phyloP scores from a whole-genome alignment of 305 asterid genomes.

The Fraxinus baroniana region DNA sequence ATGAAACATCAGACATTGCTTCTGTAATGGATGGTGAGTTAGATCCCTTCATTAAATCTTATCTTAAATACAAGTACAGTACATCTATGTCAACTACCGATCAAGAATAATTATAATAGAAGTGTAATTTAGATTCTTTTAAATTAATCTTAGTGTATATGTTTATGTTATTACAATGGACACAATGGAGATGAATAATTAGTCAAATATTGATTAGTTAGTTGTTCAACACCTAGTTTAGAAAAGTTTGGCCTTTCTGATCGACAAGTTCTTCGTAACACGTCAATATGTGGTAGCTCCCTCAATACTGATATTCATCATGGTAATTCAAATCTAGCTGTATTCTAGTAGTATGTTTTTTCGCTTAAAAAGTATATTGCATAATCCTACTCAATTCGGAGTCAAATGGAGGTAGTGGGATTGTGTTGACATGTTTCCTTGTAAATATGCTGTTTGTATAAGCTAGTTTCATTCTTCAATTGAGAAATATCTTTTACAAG shows the following conservation, averaged over 20 bases:
- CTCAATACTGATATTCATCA: background rate
- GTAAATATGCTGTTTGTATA: background rate
- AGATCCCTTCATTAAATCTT: slow-evolving; percentile 83
- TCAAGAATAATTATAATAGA: slow-evolving; percentile 16
- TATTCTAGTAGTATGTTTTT: background rate
- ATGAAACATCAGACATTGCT: slow-evolving; percentile 71
- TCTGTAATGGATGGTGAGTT: slow-evolving; percentile 85
- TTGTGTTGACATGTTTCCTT: background rate
- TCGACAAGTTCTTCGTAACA: background rate
- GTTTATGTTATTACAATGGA: background rate
- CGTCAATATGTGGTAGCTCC: background rate
- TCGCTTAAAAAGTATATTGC: background rate
- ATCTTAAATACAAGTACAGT: slow-evolving; percentile 75
- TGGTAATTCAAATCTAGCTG: background rate
- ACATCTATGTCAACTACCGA: slow-evolving; percentile 34
- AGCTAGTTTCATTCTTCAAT: background rate
- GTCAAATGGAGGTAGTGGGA: background rate
- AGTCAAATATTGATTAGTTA: background rate
- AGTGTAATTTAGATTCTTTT: background rate
- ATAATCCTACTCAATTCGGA: background rate
- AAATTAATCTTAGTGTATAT: background rate
- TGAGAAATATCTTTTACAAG: background rate
- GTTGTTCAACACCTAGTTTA: background rate
- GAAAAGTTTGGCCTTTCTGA: background rate
- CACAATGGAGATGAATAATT: background rate